Evolutionary conservation across 495 filamentous ascomycete species (phyloP).

Genomic region (Penicillium coprophilum): DNA sequence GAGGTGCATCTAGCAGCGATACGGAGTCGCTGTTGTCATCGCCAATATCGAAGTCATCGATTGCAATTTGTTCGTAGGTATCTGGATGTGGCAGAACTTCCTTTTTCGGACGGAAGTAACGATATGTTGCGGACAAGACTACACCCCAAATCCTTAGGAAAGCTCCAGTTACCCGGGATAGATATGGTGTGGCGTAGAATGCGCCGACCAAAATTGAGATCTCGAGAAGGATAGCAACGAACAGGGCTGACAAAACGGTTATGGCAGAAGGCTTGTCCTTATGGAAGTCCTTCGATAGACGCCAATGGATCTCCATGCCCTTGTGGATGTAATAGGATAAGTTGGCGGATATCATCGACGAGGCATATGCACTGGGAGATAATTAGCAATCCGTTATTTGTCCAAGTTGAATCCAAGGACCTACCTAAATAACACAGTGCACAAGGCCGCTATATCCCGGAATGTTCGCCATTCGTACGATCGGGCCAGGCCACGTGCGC

Average conservation of each 20-base stretch:
- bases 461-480: conserved; percentile 6
- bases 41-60: conserved; percentile 17
- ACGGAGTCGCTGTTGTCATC: conserved; percentile 16
- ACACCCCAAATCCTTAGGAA: conserved; percentile 13
- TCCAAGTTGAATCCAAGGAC: not conserved
- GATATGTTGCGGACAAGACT: conserved; percentile 3
- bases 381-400: conserved; percentile 1
- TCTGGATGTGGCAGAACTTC: not conserved
- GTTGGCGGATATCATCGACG: conserved; percentile 14
- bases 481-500: conserved; percentile 19
- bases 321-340: conserved; percentile 17
- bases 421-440: conserved; percentile 13
- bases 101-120: conserved; percentile 5
- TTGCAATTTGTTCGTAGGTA: conserved; percentile 17
- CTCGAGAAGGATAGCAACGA: conserved; percentile 8
- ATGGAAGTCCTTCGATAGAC: conserved; percentile 2
- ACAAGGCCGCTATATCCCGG: conserved; percentile 12
- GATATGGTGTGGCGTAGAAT: conserved; percentile 17
- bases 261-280: conserved; percentile 2
- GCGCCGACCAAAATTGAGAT: conserved; percentile 7
- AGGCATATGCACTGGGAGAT: conserved; percentile 3
- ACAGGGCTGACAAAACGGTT: conserved; percentile 9
- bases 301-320: conserved; percentile 22
- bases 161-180: conserved; percentile 10
- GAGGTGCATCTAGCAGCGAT: conserved; percentile 6